Evolutionary conservation across 176 grass and related monocot genomes (phyloP).

Genomic region (Hyparrhenia diplandra): DNA sequence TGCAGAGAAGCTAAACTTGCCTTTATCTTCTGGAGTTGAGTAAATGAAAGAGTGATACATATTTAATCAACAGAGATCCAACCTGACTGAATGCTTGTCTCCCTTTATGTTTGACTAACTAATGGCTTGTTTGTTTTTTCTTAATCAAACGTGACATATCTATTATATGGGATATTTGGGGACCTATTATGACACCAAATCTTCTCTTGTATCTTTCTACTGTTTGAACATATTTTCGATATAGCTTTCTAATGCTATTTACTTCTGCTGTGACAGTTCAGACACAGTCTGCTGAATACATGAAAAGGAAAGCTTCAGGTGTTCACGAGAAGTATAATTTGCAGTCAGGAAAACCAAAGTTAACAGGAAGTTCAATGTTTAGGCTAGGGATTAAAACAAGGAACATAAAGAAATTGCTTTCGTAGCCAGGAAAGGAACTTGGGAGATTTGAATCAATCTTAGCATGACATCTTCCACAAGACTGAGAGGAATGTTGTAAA

Average conservation of each 20-base stretch:
- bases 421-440: constrained; percentile 35
- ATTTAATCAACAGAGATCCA: neutral
- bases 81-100: neutral
- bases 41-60: neutral
- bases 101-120: neutral
- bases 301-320: constrained; percentile 60
- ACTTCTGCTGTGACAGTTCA: constrained; percentile 56
- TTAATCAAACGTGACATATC: neutral
- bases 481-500: constrained; percentile 5
- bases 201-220: neutral
- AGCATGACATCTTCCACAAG: neutral
- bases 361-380: constrained; percentile 60
- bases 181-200: no score
- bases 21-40: neutral
- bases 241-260: neutral
- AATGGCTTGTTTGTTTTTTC: neutral
- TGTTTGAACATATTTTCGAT: neutral
- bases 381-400: constrained; percentile 70
- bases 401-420: constrained; percentile 64
- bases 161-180: neutral
- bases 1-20: no score
- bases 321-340: constrained; percentile 23
- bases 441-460: constrained; percentile 11
- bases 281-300: constrained; percentile 56
- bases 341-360: constrained; percentile 31